Evolutionary conservation across 78 protist species (phyloP).

Genomic region (Speleostelium caveatum): DNA sequence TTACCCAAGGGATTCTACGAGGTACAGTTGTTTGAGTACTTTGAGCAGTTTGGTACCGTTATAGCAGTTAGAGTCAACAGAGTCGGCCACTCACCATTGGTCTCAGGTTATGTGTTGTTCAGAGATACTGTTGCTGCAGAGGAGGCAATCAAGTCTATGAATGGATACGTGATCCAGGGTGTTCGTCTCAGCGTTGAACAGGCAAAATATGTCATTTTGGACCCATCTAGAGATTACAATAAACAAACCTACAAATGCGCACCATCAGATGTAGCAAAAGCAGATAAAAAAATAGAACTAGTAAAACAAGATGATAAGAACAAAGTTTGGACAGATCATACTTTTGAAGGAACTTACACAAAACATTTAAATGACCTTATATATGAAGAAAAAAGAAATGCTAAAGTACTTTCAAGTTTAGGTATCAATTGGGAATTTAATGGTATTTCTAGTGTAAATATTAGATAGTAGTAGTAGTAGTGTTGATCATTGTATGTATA

Average conservation of each 20-base stretch:
- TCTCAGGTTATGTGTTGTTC: conserved; percentile 83
- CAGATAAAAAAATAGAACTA: too few species aligned
- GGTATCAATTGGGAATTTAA: too few species aligned
- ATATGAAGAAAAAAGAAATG: too few species aligned
- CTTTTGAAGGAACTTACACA: too few species aligned
- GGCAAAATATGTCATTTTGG: not conserved
- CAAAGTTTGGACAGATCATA: too few species aligned
- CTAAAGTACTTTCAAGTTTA: too few species aligned
- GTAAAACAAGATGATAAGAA: too few species aligned
- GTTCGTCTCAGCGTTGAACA: not conserved
- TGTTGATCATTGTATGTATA: too few species aligned
- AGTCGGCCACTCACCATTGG: conserved; percentile 56
- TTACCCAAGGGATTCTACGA: conserved; percentile 94
- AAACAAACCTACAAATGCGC: not conserved
- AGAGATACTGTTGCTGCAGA: conserved; percentile 85
- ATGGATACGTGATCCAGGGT: conserved; percentile 84
- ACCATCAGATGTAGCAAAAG: not conserved
- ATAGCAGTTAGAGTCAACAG: conserved; percentile 70
- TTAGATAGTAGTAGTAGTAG: too few species aligned
- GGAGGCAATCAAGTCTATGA: conserved; percentile 87
- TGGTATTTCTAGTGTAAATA: too few species aligned
- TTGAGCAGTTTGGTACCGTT: conserved; percentile 93
- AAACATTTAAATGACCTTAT: too few species aligned
- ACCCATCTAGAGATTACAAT: not conserved
- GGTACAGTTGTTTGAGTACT: conserved; percentile 82